Percentiles rank a stretch among this genome's conserved stretches.
These are phyloP conservation scores for Aspergillus conjunctus DNA, from an alignment of 495 filamentous ascomycete genomes.

Conservation along the genomic window DNA sequence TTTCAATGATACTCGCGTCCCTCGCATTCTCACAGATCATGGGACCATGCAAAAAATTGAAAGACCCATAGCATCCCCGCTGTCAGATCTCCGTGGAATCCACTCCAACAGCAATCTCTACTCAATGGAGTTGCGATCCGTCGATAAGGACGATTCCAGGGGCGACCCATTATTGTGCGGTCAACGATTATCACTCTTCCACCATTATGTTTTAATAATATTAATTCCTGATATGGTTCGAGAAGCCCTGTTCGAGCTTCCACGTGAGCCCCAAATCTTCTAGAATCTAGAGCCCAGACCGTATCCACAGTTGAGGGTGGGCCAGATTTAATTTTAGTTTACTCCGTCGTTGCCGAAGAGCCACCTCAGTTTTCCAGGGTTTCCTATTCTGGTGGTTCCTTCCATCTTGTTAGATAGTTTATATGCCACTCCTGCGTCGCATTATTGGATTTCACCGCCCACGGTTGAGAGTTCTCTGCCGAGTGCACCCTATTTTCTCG, in stretches of 20 bases:
- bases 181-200: not conserved
- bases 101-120: slow-evolving; percentile 3
- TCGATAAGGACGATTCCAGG: not conserved
- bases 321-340: not conserved
- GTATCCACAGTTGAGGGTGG: not conserved
- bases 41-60: slow-evolving; percentile 15
- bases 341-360: not conserved
- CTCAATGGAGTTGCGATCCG: not conserved
- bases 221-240: not conserved
- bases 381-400: not conserved
- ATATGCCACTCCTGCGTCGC: no score
- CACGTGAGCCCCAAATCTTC: slow-evolving; percentile 12
- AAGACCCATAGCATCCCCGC: slow-evolving; percentile 3
- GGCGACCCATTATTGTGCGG: not conserved
- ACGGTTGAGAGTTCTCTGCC: no score
- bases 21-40: slow-evolving; percentile 11
- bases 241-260: slow-evolving; percentile 7
- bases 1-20: no score
- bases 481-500: no score
- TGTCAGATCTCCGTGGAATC: slow-evolving; percentile 18
- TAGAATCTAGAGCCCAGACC: slow-evolving; percentile 16
- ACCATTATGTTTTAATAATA: not conserved
- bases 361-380: not conserved
- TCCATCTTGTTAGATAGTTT: no score
- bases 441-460: no score